Conservation (phyloP, 371 early-diverging fungal genomes). For the Lichtheimia corymbifera region DNA sequence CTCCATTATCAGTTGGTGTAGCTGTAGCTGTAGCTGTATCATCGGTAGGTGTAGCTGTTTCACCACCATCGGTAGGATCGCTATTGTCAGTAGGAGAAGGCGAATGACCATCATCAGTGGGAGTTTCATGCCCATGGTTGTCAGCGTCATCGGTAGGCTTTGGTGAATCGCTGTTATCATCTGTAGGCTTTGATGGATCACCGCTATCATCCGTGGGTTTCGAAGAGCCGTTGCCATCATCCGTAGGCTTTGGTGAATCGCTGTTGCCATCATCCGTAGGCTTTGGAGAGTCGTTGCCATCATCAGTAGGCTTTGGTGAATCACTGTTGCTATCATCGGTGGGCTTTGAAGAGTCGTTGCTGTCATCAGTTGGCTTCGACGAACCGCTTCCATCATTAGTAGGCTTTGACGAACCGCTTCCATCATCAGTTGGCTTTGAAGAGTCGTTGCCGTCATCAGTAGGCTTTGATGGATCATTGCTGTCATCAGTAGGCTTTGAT, state of each 20-base stretch:
- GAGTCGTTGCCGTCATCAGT: not conserved
- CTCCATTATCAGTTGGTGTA: too few relatives aligned
- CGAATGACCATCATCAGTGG: not conserved
- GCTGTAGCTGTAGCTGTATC: not conserved
- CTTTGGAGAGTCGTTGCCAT: not conserved
- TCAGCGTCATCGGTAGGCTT: constrained; percentile 1
- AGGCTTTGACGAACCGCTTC: not conserved
- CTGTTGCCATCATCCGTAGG: not conserved
- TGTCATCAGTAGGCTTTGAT: not conserved
- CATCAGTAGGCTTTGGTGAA: not conserved
- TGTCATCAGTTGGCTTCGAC: not conserved
- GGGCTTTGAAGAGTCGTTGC: too few relatives aligned
- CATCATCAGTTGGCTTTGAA: not conserved
- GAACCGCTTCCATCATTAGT: not conserved
- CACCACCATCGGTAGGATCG: too few relatives aligned
- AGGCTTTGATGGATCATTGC: not conserved
- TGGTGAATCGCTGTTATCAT: not conserved
- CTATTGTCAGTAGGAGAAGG: too few relatives aligned
- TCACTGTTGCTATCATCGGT: not conserved
- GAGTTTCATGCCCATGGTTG: not conserved
- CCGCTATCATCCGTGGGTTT: not conserved
- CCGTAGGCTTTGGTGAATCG: not conserved
- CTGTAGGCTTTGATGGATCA: not conserved
- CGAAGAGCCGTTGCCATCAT: not conserved
- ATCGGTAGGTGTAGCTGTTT: not conserved